A percentile compares a stretch with the other conserved stretches of the same genome.
These are phyloP conservation scores for Seiridium cupressi DNA, from an alignment of 2,329 filamentous ascomycete genomes.

Conservation along the genomic window DNA sequence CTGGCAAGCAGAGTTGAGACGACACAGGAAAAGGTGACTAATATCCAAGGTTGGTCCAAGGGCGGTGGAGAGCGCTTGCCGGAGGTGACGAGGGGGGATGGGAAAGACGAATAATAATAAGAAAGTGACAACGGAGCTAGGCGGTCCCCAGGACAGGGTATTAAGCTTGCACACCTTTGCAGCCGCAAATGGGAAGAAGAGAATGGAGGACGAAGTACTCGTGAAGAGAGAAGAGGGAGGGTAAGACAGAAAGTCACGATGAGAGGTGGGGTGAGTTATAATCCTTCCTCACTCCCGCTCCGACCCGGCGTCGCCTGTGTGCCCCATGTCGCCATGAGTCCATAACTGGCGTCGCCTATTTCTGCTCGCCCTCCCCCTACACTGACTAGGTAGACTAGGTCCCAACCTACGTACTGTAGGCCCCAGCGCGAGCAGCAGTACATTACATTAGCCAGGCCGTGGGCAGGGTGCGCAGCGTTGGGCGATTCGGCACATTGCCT, in stretches of 20 bases:
- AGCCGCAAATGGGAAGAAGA: constrained; percentile 57
- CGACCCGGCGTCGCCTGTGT: constrained; percentile 11
- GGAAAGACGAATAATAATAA: constrained; percentile 41
- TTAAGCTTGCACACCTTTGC: constrained; percentile 60
- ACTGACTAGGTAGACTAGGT: too few relatives aligned
- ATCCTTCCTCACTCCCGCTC: constrained; percentile 11
- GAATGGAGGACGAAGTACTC: constrained; percentile 57
- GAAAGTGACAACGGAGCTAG: constrained; percentile 47
- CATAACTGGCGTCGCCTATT: neutral
- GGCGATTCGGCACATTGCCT: neutral
- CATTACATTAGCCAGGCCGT: neutral
- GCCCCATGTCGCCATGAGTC: neutral
- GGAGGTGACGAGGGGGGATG: constrained; percentile 27
- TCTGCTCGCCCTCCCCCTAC: neutral
- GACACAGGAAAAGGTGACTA: constrained; percentile 21
- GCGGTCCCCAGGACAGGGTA: constrained; percentile 55
- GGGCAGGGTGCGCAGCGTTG: neutral
- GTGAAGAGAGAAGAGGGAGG: constrained; percentile 50
- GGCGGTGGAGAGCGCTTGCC: constrained; percentile 20
- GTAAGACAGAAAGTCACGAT: constrained; percentile 40
- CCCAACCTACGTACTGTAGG: too few relatives aligned
- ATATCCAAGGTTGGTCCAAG: constrained; percentile 25
- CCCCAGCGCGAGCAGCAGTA: too few relatives aligned
- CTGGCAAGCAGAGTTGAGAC: constrained; percentile 12
- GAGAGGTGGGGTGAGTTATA: constrained; percentile 51